Evolutionary conservation across 768 basidiomycete species (phyloP).

Genomic region (Strobilomyces confusus): DNA sequence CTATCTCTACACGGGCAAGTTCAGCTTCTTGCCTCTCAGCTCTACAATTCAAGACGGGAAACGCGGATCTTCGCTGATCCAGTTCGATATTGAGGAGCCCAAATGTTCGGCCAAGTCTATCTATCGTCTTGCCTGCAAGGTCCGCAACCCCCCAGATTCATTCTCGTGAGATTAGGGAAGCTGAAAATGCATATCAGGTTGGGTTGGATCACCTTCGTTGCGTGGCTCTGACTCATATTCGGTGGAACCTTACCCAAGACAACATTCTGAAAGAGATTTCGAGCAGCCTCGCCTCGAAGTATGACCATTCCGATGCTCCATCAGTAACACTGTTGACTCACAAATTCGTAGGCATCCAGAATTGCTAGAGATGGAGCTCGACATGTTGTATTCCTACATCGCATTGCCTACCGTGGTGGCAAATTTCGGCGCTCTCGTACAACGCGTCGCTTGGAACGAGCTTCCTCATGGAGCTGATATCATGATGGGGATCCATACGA

Average conservation of each 20-base stretch:
- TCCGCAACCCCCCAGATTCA: slow-evolving; percentile 14
- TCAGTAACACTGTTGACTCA: neutral
- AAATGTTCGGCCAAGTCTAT: slow-evolving; percentile 42
- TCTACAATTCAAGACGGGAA: slow-evolving; percentile 2
- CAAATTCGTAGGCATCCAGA: neutral
- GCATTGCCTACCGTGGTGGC: slow-evolving; percentile 11
- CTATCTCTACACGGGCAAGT: slow-evolving; percentile 36
- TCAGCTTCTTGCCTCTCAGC: slow-evolving; percentile 31
- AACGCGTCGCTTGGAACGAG: slow-evolving; percentile 17
- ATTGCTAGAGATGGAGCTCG: slow-evolving; percentile 1
- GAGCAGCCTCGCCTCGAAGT: slow-evolving; percentile 19
- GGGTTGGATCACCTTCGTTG: slow-evolving; percentile 17
- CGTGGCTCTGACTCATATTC: slow-evolving; percentile 16
- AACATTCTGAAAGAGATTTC: slow-evolving; percentile 25
- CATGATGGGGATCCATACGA: slow-evolving; percentile 16
- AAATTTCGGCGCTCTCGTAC: slow-evolving; percentile 9
- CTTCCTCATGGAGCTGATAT: slow-evolving; percentile 20
- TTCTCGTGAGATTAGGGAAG: neutral
- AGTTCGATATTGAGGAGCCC: neutral
- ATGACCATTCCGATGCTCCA: neutral
- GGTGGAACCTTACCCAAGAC: slow-evolving; percentile 14
- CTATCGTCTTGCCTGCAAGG: slow-evolving; percentile 39
- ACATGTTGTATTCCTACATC: slow-evolving; percentile 19
- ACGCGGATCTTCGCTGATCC: neutral
- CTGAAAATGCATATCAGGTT: slow-evolving; percentile 7